Base-by-base conservation (phyloP, 1,139 yeast genomes). In the Kurtzmaniella quercitrusa region DNA sequence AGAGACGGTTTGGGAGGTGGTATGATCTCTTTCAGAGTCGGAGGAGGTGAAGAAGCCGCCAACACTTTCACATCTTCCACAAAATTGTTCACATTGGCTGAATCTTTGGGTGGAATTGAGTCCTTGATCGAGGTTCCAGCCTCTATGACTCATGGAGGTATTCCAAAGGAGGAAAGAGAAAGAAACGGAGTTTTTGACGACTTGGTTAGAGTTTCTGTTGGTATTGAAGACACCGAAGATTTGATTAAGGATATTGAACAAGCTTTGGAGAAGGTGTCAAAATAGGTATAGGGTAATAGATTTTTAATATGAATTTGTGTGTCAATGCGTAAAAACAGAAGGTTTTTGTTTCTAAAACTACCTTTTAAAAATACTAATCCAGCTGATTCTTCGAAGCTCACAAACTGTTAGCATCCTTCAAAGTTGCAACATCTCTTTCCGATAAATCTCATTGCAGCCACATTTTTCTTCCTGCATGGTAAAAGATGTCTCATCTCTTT, bases 61-160 rank as follows among this genome's bases (percentile, higher is more conserved):
- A 66, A 86, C 49, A 71, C 72, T 51, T 85, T 88, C 72, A 80
- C 93, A 48, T 81, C 87, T 40, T 60, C 80, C 39, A 85, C 95
- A 51, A 79, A 83, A 66, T 65, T 86, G 50, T 88, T 88, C 73
- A 83, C 94, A 20, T 75, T 88, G 58, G 96, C 96, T 47, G 95
- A 88, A 68, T 86, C 95, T 28, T 77, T 88, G 47, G 96, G 96
- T 54, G 96, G 96, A 55, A 83, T 88, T 53, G 96, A 88, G 69
- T 83, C 93, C 19, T 75, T 88, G 60, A 70, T 86, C 51, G 95
- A 88, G 67, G 93, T 88, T 41, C 96, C 96, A 42, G 95, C 96
- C 45, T 81, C 83, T 44, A 88, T 88, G 95, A 88, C 96, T 54
- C 96, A 88, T 58, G 94, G 94, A 45, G 95, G 95, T 60, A 87